Evolutionary conservation across 306 rosid genomes (phyloP), one percentile per base, ranked within the genome.

Genomic region (Vachellia collinsii): DNA sequence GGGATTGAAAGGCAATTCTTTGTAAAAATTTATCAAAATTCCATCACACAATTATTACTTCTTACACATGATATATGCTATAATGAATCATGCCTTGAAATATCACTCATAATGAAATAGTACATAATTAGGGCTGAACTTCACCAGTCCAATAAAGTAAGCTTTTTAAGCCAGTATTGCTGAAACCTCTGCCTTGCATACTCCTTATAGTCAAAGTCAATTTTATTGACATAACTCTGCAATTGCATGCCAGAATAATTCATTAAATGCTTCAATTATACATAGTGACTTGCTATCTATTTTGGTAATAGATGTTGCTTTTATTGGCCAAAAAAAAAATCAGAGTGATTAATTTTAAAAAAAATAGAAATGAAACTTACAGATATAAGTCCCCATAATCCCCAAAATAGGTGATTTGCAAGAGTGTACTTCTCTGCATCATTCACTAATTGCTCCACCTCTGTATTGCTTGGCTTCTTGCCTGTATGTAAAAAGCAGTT

Each of bases 311-410:
- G n/a, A n/a, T n/a, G n/a, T n/a, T n/a, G n/a, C n/a, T n/a, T n/a
- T n/a, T n/a, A n/a, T n/a, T n/a, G n/a, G n/a, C n/a, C n/a, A n/a
- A n/a, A n/a, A n/a, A n/a, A n/a, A n/a, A n/a, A n/a, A 38, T 7
- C 54, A 43, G 0, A 59, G 66, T 23, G 11, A 59, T 9, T 11
- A 10, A 23, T 59, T 51, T 46, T 51, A 51, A 7, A 14, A 23
- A 0, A 20, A 58, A 58, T 22, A 59, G 16, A 8, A 23, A 25
- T 12, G 3, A 11, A 75, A 77, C 71, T 83, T 77, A 91, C 96
- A 39, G 93, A 91, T 58, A 91, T 89, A 65, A 89, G 76, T 58
- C 91, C 96, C 96, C 96, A 91, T 58, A 91, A 73, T 29, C 92
- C 92, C 92, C 92, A 91, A 29, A 89, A 83, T 23, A 91, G 77